phyloP scores from a whole-genome alignment of 768 basidiomycete species.

The Epithele typhae region DNA sequence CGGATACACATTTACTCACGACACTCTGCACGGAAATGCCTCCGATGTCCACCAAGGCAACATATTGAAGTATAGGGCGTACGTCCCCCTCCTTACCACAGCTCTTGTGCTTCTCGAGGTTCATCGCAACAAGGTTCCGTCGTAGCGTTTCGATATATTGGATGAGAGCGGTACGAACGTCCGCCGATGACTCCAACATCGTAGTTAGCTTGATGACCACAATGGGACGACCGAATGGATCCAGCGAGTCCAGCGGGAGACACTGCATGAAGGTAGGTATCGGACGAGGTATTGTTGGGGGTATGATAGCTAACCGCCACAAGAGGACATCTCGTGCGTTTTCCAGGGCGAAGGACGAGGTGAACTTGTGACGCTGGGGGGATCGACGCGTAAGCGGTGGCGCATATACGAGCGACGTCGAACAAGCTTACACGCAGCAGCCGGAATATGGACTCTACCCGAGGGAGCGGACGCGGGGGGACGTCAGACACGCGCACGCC shows the following conservation, averaged over 20 bases:
- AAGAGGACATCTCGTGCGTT: constrained; percentile 48
- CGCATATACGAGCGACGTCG: neutral
- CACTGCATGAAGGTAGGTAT: constrained; percentile 37
- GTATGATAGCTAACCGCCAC: constrained; percentile 54
- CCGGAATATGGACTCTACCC: constrained; percentile 30
- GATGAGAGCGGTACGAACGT: constrained; percentile 39
- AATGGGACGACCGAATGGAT: constrained; percentile 65
- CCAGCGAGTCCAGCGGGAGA: constrained; percentile 48
- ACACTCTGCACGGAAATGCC: constrained; percentile 49
- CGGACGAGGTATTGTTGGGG: constrained; percentile 35
- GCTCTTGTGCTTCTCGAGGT: constrained; percentile 25
- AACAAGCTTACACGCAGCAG: constrained; percentile 47
- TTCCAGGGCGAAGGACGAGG: constrained; percentile 56
- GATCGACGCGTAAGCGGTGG: neutral
- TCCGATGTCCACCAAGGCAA: constrained; percentile 61
- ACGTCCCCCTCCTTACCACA: constrained; percentile 13
- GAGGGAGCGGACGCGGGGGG: neutral
- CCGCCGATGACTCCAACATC: constrained; percentile 35
- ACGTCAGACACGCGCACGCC: neutral
- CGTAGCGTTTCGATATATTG: constrained; percentile 53
- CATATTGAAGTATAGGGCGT: constrained; percentile 56
- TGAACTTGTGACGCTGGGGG: constrained; percentile 63
- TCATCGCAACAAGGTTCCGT: constrained; percentile 48
- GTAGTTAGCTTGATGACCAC: constrained; percentile 47
- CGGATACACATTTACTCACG: too few relatives aligned